These are phyloP conservation scores for Limonium bicolor DNA, from an alignment of 148 eudicot species.

Conservation along the genomic window DNA sequence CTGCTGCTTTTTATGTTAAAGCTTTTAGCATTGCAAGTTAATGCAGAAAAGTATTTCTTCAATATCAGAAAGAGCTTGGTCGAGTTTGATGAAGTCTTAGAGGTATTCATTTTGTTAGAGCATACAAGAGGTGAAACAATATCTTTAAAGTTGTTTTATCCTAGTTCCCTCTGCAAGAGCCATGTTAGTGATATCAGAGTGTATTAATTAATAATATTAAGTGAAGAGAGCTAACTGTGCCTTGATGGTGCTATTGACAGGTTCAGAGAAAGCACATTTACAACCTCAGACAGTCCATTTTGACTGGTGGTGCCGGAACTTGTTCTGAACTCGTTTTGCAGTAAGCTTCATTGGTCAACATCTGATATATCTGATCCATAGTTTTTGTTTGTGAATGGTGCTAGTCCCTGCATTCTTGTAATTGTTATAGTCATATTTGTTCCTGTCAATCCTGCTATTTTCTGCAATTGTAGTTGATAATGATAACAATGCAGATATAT, in stretches of 20 bases:
- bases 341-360: constrained; percentile 40
- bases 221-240: too few relatives aligned
- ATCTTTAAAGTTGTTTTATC: too few relatives aligned
- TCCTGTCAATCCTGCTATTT: background rate
- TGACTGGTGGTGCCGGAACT: constrained; percentile 76
- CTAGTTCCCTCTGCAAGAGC: too few relatives aligned
- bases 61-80: constrained; percentile 81
- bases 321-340: constrained; percentile 67
- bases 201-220: too few relatives aligned
- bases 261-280: constrained; percentile 97
- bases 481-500: constrained; percentile 48
- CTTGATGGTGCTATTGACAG: constrained; percentile 40
- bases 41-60: constrained; percentile 83
- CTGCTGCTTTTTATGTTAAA: constrained; percentile 13
- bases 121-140: too few relatives aligned
- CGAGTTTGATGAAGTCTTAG: constrained; percentile 97
- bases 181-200: background rate
- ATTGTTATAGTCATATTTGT: too few relatives aligned
- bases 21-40: constrained; percentile 83
- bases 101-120: too few relatives aligned
- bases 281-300: constrained; percentile 72
- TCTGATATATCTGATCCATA: too few relatives aligned
- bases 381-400: too few relatives aligned
- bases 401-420: too few relatives aligned
- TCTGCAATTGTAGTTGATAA: background rate